Percentiles rank a stretch among this genome's conserved stretches.
phyloP scores from a whole-genome alignment of 2,329 filamentous ascomycete species.

The Aspergillus tubingensis region DNA sequence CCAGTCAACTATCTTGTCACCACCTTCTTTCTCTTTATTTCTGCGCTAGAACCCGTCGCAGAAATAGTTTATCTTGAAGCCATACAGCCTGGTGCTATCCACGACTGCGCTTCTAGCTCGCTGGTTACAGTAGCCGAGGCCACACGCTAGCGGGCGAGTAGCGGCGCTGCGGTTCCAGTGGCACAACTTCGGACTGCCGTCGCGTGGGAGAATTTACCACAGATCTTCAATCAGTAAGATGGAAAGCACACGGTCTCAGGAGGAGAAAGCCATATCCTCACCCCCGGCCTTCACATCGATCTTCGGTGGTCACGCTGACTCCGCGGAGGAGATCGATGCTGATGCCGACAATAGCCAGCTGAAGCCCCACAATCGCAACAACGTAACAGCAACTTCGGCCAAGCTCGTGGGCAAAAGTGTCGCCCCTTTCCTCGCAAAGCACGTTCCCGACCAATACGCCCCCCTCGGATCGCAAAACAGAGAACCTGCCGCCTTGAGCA shows the following conservation, averaged over 20 bases:
- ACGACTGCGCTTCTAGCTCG: not conserved
- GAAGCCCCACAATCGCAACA: constrained; percentile 30
- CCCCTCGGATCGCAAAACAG: constrained; percentile 59
- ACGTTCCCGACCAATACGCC: constrained; percentile 87
- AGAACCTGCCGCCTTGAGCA: constrained; percentile 46
- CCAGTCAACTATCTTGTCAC: not conserved
- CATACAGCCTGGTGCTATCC: not conserved
- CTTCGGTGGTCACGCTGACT: constrained; percentile 23
- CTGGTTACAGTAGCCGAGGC: not conserved
- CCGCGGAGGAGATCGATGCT: constrained; percentile 19
- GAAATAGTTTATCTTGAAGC: not conserved
- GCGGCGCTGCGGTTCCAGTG: not conserved
- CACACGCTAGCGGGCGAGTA: constrained; percentile 6
- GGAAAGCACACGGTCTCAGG: constrained; percentile 4
- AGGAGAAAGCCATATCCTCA: not conserved
- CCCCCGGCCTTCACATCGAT: constrained; percentile 22
- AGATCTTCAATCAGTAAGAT: constrained; percentile 1
- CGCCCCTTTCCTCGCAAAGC: constrained; percentile 83
- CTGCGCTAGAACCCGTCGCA: not conserved
- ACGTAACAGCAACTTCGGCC: constrained; percentile 47
- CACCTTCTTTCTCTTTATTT: not conserved
- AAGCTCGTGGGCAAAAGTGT: constrained; percentile 76
- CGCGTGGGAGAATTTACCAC: not conserved
- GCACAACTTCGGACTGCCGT: not conserved
- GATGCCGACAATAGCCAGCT: constrained; percentile 27